Base-by-base conservation (phyloP, 768 basidiomycete species). In the Kwoniella dendrophila region DNA sequence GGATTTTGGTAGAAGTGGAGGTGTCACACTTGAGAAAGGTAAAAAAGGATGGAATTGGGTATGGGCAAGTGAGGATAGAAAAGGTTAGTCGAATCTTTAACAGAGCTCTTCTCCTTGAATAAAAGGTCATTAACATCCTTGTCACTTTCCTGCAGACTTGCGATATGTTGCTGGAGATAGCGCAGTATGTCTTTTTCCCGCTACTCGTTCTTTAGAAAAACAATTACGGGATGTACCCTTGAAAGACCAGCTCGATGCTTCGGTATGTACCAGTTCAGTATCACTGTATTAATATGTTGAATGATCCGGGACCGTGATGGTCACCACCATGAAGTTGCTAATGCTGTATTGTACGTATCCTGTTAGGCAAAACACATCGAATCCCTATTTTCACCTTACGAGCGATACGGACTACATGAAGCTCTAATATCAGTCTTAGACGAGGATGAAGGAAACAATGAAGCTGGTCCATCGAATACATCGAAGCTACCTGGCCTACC, bases 1-100 rank as follows among this genome's bases (percentile, higher is more conserved):
- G 14, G 69, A 68, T 38, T 67, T 68, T 51, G 72, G 72, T 22
- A 47, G 58, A 29, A 26, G 34, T n/a, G 72, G 72, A 29, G 65
- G 60, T 0, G 70, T 58, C 6, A 48, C 54, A 22, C 43, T 74
- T 29, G 54, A 64, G 14, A 47, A 32, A 26, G 29, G 30, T 3
- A 49, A 43, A 11, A 63, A 53, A 16, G 58, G 62, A 1, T 70
- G 72, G 67, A 43, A 49, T 26, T 73, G 72, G 69, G 41, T 24
- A 4, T 74, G 63, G 63, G 60, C 60, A 1, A 33, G 41, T n/a
- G 60, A 62, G 1, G 48, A 62, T 1, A 26, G 60, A 32, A 12
- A 32, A 22, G 60, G 60, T 62, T 4, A 27, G 60, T 56, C 20
- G n/a, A 2, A 41, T 30, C 20, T 38, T 16, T 12, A 5, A 33